Evolutionary conservation across 2,329 filamentous ascomycete species (phyloP), one percentile per base, ranked within the genome.

Genomic region (Paecilomyces fulvus): DNA sequence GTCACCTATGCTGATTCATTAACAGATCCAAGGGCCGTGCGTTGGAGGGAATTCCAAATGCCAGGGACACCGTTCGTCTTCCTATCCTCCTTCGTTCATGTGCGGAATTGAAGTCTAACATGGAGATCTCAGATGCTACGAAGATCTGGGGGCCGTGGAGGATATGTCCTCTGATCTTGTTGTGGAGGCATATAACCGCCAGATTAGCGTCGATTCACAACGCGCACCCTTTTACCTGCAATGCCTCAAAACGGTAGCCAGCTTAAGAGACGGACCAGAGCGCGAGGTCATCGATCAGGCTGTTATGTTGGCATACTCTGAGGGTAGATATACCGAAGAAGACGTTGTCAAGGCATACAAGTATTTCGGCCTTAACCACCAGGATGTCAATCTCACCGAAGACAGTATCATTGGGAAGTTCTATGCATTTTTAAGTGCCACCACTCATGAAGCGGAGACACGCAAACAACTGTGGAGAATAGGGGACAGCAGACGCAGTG

Each of bases 101-200:
- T 43, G 37, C 1, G n/a, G 8, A 43, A 20, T 43, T 17, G n/a
- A 43, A 52, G 4, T 53, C 53, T 59, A 52, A 59, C 25, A 17
- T 20, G 25, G 12, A 28, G 51, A 54, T 37, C 37, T 10, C 64
- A 78, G 77, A 48, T 76, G 79, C 61, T 87, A 86, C 66, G 81
- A 83, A 52, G 81, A 83, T 60, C 73, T 90, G 21, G 87, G 87
- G 21, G 79, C 79, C 12, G 68, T 84, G 8, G 78, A 80, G 43
- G 81, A 87, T 64, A 87, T 88, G 68, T 78, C 81, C 4, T 83
- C 88, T 63, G 65, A 73, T 1, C 70, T 85, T n/a, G 71, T 90
- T 17, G 71, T 78, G 28, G 87, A 84, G 67, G 82, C 84, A 3
- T 89, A 83, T 65, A 75, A 82, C 23, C 77, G 81, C 31, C 86